Evolutionary conservation across 2,329 filamentous ascomycete species (phyloP), one percentile per base, ranked within the genome.

Genomic region (Claviceps quebecensis): DNA sequence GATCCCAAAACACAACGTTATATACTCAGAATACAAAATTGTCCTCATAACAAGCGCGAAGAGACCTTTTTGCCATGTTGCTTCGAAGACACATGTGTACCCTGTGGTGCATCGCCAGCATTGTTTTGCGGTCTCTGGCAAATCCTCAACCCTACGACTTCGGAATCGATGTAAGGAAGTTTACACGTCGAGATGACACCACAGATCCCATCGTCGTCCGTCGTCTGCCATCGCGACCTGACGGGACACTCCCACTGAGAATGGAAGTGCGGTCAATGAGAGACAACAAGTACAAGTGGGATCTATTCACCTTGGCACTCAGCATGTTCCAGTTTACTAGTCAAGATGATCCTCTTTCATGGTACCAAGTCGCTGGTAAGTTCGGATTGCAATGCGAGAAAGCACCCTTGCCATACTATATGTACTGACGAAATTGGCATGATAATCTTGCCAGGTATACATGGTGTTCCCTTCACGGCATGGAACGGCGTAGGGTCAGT

Each of bases 361-460:
- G 81, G 72, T 94, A 89, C 67, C 80, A 87, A 60, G 76, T 94
- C 58, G 77, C 84, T 54, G 86, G 87, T 86, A 65, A 54, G 75
- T 64, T 5, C 1, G 6, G 34, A 41, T 45, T 17, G n/a, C 4
- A 19, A 38, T 36, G 16, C 19, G 16, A 43, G 16, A 8, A 44
- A 29, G 19, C 38, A 43, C 13, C 40, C 49, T 53, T 17, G 5
- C 7, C 14, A 19, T 2, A 19, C 19, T 19, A 19, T 19, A 17
- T 48, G 17, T 38, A 36, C 23, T 40, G 22, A 26, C 37, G 22
- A 48, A 4, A 48, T 8, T 8, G 16, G n/a, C 23, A 29, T 11
- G 29, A 11, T 34, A 29, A 1, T 6, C 5, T 36, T 16, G 36
- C 37, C 36, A 88, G 86, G 84, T 16, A 87, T 95, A 57, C 88